Evolutionary conservation across 2,329 filamentous ascomycete species (phyloP), one percentile per base, ranked within the genome.

Genomic region (Ceratocystis variospora): DNA sequence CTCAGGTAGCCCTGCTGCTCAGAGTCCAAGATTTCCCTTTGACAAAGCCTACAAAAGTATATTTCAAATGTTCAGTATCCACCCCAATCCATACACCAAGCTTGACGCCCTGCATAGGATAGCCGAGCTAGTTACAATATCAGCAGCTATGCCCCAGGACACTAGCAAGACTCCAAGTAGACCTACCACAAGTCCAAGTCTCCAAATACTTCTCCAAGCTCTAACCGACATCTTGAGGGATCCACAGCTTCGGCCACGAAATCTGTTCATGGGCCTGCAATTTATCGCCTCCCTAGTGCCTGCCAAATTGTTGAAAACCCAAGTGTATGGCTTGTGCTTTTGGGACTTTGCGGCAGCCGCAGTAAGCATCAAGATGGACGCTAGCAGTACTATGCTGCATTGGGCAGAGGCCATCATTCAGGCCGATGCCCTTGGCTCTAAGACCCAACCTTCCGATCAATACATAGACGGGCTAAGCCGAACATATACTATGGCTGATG

Each of bases 321-420:
- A 82, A 0, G 84, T 86, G 50, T 79, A 79, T 1, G 84, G 83
- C 63, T 94, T 91, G 71, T 90, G 92, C 0, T 97, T 97, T 74
- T 89, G 91, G 83, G 90, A 96, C 71, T 88, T 91, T 31, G 90
- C 89, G 0, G 81, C 96, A 5, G 93, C 94, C 0, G 91, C 93
- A 1, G 79, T 96, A n/a, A 84, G 86, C 45, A 81, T 96, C 64
- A 97, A 96, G 75, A 86, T 90, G 70, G 90, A 96, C 70, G 86
- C 94, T 3, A 93, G 90, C 75, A 84, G 86, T 61, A 90, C 89
- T 63, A 96, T 74, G 85, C 86, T 87, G 28, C 83, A 86, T 71
- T 83, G 83, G 71, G 79, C 79, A 3, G 79, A 83, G 69, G 79
- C 81, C 66, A 78, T 82, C 25, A 77, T 81, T 62, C 77, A 77